Percentiles rank a stretch among this genome's conserved stretches.
These are phyloP conservation scores for Didymellaceae sp. DNA, from an alignment of 2,329 filamentous ascomycete genomes.

Conservation along the genomic window DNA sequence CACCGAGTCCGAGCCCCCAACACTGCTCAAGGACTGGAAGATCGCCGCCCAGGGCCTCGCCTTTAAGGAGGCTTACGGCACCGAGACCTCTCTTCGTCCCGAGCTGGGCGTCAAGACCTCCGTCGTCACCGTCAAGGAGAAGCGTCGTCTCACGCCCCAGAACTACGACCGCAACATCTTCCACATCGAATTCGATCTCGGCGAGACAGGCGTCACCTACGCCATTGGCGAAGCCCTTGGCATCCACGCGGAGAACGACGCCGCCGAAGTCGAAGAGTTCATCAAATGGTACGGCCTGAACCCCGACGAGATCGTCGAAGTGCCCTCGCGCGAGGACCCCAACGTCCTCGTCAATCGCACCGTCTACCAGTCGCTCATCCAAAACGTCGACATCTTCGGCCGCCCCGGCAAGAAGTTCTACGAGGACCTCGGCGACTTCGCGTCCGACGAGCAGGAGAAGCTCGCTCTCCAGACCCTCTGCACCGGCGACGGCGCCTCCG, in stretches of 20 bases:
- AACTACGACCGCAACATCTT: conserved; percentile 99
- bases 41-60: conserved; percentile 82
- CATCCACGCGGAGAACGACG: conserved; percentile 94
- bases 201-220: conserved; percentile 88
- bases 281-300: conserved; percentile 89
- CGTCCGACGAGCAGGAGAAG: conserved; percentile 81
- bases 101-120: conserved; percentile 86
- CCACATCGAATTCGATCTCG: conserved; percentile 98
- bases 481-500: conserved; percentile 75
- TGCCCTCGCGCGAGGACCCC: conserved; percentile 81
- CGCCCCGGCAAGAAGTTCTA: conserved; percentile 98
- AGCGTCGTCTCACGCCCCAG: conserved; percentile 84
- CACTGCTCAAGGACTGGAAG: conserved; percentile 77
- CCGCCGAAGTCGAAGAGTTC: conserved; percentile 78
- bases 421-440: conserved; percentile 86
- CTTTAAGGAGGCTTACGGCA: conserved; percentile 94
- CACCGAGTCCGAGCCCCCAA: conserved; percentile 70
- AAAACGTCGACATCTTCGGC: conserved; percentile 96
- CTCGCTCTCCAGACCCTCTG: conserved; percentile 78
- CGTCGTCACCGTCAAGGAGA: conserved; percentile 91
- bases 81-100: conserved; percentile 75
- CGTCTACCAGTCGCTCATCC: conserved; percentile 86
- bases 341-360: conserved; percentile 83
- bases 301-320: conserved; percentile 84
- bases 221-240: conserved; percentile 97